Percentiles rank a stretch among this genome's conserved stretches.
These are phyloP conservation scores for Brassica incana DNA, from an alignment of 345 rosid species.

Conservation along the genomic window DNA sequence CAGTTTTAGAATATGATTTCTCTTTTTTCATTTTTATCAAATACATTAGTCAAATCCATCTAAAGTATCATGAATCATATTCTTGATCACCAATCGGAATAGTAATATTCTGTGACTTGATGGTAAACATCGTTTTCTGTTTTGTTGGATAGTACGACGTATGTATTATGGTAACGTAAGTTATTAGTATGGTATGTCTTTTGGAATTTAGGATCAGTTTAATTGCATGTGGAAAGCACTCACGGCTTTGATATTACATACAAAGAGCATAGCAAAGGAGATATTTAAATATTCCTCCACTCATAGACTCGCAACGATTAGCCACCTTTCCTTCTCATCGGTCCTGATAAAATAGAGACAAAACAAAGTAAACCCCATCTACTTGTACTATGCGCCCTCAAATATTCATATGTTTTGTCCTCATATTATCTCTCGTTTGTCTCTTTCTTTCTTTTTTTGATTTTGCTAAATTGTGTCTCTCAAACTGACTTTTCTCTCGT, in stretches of 20 bases:
- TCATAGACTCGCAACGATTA: background rate
- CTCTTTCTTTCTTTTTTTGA: background rate
- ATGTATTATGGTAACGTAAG: background rate
- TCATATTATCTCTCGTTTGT: background rate
- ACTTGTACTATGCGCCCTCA: background rate
- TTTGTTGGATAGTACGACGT: background rate
- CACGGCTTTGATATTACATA: background rate
- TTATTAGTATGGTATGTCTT: background rate
- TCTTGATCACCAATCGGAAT: background rate
- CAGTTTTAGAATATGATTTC: background rate
- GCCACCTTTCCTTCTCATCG: conserved; percentile 13
- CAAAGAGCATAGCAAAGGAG: background rate
- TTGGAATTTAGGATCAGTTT: conserved; percentile 2
- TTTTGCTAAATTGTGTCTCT: background rate
- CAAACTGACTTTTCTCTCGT: conserved; percentile 12
- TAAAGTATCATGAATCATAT: background rate
- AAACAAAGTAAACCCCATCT: conserved; percentile 10
- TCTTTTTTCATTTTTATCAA: background rate
- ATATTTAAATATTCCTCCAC: conserved; percentile 7
- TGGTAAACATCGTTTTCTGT: background rate
- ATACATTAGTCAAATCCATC: background rate
- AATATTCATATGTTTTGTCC: conserved; percentile 15
- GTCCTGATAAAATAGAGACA: background rate
- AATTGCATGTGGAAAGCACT: background rate
- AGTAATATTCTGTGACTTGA: background rate